A percentile compares a stretch with the other conserved stretches of the same genome.
Conservation (phyloP, 768 basidiomycete genomes). For the Lactarius indigo region DNA sequence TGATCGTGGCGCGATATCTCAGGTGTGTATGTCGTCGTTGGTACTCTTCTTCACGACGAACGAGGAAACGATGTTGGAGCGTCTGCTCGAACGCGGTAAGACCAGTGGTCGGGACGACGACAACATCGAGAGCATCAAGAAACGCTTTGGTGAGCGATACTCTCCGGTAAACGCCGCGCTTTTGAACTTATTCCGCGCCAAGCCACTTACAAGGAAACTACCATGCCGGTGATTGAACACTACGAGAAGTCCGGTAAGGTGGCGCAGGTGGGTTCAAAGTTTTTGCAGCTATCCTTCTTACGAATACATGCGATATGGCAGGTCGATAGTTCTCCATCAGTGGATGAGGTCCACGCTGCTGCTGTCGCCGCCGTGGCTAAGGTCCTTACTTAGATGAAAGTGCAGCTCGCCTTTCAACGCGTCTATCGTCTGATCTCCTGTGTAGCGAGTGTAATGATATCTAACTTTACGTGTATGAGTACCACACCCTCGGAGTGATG, state of each 20-base stretch:
- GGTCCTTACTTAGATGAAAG: slow-evolving; percentile 35
- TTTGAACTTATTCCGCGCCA: neutral
- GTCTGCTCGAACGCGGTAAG: slow-evolving; percentile 86
- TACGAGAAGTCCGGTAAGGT: slow-evolving; percentile 69
- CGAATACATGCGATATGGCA: slow-evolving; percentile 29
- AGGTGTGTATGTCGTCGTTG: slow-evolving; percentile 79
- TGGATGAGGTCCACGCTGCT: slow-evolving; percentile 68
- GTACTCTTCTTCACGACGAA: slow-evolving; percentile 87
- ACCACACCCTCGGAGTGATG: neutral
- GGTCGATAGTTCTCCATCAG: slow-evolving; percentile 64
- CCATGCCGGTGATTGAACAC: slow-evolving; percentile 91
- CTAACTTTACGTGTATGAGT: neutral
- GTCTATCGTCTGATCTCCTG: neutral
- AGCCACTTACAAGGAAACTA: slow-evolving; percentile 84
- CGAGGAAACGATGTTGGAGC: slow-evolving; percentile 80
- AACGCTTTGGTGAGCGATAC: slow-evolving; percentile 79
- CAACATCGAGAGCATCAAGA: slow-evolving; percentile 90
- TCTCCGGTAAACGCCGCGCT: neutral
- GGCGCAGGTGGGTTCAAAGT: slow-evolving; percentile 55
- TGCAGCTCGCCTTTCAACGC: neutral
- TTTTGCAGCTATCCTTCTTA: neutral
- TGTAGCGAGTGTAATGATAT: slow-evolving; percentile 7
- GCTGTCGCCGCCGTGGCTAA: slow-evolving; percentile 55
- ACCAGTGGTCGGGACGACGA: slow-evolving; percentile 96
- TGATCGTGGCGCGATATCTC: neutral